These are phyloP conservation scores for Tulasnella sp. DNA, from an alignment of 768 basidiomycete species.

Conservation along the genomic window DNA sequence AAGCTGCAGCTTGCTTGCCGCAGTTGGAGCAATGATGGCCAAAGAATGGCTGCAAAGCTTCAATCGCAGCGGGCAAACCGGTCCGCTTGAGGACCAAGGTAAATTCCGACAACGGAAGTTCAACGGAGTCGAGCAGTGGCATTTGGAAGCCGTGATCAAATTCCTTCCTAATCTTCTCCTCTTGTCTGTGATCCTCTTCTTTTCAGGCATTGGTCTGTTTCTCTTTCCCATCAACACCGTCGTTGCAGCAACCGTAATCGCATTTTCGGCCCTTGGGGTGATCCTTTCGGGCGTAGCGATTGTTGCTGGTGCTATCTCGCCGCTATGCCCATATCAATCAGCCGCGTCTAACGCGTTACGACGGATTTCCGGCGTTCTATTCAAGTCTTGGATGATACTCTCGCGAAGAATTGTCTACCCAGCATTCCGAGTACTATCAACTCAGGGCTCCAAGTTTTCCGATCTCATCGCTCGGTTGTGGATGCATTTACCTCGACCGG, in stretches of 20 bases:
- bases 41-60: conserved; percentile 13
- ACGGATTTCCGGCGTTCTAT: too few relatives aligned
- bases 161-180: not conserved
- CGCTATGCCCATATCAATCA: too few relatives aligned
- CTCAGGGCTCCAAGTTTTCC: too few relatives aligned
- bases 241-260: not conserved
- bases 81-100: not conserved
- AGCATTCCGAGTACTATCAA: too few relatives aligned
- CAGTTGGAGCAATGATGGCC: not conserved
- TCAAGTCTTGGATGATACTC: too few relatives aligned
- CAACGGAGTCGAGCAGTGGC: conserved; percentile 2
- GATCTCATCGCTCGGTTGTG: too few relatives aligned
- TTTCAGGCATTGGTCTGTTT: not conserved
- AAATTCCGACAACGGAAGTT: not conserved
- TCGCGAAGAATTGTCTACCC: too few relatives aligned
- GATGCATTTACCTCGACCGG: too few relatives aligned
- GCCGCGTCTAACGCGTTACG: not conserved
- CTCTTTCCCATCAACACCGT: not conserved
- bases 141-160: not conserved
- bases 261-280: too few relatives aligned
- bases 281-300: too few relatives aligned
- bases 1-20: too few relatives aligned
- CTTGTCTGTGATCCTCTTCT: conserved; percentile 3
- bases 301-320: not conserved
- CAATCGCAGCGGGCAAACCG: not conserved